Evolutionary conservation across 2,329 filamentous ascomycete species (phyloP).

Genomic region (Arthrobotrys entomopaga): DNA sequence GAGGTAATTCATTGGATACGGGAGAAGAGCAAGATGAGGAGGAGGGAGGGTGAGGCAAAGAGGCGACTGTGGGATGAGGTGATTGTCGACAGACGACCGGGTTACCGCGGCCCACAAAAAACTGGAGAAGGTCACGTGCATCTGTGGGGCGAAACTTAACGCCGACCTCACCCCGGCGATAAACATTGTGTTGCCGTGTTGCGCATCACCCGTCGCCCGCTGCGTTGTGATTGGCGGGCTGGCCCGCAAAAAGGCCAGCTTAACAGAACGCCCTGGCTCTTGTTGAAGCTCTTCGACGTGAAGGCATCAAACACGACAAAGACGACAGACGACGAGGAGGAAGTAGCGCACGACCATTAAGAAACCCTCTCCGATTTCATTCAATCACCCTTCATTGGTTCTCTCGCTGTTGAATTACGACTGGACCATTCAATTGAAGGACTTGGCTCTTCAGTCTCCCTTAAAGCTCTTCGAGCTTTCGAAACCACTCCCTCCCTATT

Average conservation of each 20-base stretch:
- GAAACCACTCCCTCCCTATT: constrained; percentile 3
- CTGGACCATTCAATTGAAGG: constrained; percentile 31
- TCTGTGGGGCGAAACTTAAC: constrained; percentile 37
- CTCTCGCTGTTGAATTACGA: background rate
- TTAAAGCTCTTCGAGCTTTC: constrained; percentile 20
- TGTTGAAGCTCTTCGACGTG: constrained; percentile 33
- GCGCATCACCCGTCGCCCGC: constrained; percentile 9
- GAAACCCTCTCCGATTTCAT: constrained; percentile 18
- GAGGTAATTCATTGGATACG: background rate
- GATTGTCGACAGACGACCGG: constrained; percentile 44
- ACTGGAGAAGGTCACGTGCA: constrained; percentile 5
- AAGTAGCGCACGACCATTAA: constrained; percentile 29
- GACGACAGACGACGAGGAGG: constrained; percentile 21
- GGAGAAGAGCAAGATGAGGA: background rate
- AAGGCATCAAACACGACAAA: constrained; percentile 25
- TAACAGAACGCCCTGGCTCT: constrained; percentile 32
- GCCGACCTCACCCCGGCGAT: constrained; percentile 7
- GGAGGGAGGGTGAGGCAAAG: constrained; percentile 2
- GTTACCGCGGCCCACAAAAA: constrained; percentile 25
- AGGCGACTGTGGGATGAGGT: constrained; percentile 41
- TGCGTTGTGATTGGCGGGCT: constrained; percentile 30
- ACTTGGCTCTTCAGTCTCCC: background rate
- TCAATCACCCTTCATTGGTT: background rate
- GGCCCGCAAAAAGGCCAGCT: constrained; percentile 50
- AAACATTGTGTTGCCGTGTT: constrained; percentile 26